Conservation (phyloP, 768 basidiomycete genomes). For the Kwoniella mangroviensis region DNA sequence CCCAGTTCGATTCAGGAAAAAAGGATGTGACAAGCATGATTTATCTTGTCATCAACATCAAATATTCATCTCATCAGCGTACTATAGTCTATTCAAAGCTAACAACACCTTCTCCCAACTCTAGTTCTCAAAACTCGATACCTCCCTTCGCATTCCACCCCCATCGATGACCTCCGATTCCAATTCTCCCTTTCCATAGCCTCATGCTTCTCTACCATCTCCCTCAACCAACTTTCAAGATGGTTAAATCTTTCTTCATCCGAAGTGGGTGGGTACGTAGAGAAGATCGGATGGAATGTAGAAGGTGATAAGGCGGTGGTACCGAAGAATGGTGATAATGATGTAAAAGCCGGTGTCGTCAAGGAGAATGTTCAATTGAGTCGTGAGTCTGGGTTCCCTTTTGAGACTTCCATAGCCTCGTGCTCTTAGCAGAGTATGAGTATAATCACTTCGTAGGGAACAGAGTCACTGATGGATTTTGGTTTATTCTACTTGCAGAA, state of each 20-base stretch:
- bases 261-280: conserved; percentile 44
- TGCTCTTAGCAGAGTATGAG: too few relatives aligned
- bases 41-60: too few relatives aligned
- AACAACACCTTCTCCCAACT: neutral
- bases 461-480: too few relatives aligned
- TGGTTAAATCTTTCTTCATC: conserved; percentile 53
- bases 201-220: conserved; percentile 54
- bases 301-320: conserved; percentile 53
- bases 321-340: conserved; percentile 58
- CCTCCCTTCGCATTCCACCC: conserved; percentile 51
- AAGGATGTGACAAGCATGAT: too few relatives aligned
- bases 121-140: conserved; percentile 42
- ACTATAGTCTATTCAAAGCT: neutral
- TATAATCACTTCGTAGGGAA: too few relatives aligned
- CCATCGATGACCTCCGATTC: conserved; percentile 42
- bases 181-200: conserved; percentile 55
- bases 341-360: conserved; percentile 58
- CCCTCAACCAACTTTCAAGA: conserved; percentile 40
- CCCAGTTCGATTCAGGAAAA: too few relatives aligned
- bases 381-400: conserved; percentile 45
- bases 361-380: conserved; percentile 57
- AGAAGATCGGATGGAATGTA: conserved; percentile 52
- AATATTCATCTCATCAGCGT: too few relatives aligned
- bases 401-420: too few relatives aligned
- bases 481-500: conserved; percentile 36